A percentile compares a stretch with the other conserved stretches of the same genome.
Evolutionary conservation across 2,329 filamentous ascomycete genomes (phyloP).

Genomic region (Xylariaceae sp.): DNA sequence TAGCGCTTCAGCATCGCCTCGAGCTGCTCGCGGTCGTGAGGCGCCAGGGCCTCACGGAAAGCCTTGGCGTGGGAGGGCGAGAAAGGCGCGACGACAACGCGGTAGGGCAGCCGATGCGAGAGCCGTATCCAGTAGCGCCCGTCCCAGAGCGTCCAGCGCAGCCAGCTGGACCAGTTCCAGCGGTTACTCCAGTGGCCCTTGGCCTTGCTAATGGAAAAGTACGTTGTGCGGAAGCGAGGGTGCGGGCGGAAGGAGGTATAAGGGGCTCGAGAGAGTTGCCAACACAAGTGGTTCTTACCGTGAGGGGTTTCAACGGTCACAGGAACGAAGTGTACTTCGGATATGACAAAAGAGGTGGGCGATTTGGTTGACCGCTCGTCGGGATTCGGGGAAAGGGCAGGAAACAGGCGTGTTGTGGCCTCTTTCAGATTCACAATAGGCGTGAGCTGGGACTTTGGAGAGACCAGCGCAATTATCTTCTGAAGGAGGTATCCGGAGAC

Average conservation of each 20-base stretch:
- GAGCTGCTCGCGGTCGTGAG: constrained; percentile 30
- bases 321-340: constrained; percentile 43
- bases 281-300: neutral
- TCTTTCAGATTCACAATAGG: constrained; percentile 40
- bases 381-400: constrained; percentile 31
- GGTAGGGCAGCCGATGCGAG: constrained; percentile 36
- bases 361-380: constrained; percentile 5
- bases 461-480: constrained; percentile 46
- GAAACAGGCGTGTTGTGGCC: constrained; percentile 45
- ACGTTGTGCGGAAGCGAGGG: constrained; percentile 19
- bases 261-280: neutral
- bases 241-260: constrained; percentile 30
- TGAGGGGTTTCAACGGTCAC: constrained; percentile 14
- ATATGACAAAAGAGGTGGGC: constrained; percentile 45
- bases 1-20: constrained; percentile 41
- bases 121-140: constrained; percentile 59
- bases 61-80: constrained; percentile 37
- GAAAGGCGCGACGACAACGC: constrained; percentile 43
- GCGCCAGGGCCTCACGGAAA: constrained; percentile 42
- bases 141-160: constrained; percentile 46
- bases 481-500: constrained; percentile 44
- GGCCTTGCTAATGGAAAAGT: constrained; percentile 12
- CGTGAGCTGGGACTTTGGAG: constrained; percentile 41
- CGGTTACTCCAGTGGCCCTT: constrained; percentile 6
- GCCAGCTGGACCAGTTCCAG: constrained; percentile 25